Evolutionary conservation across 345 rosid genomes (phyloP), one percentile per base, ranked within the genome.

Genomic region (Noccaea caerulescens): DNA sequence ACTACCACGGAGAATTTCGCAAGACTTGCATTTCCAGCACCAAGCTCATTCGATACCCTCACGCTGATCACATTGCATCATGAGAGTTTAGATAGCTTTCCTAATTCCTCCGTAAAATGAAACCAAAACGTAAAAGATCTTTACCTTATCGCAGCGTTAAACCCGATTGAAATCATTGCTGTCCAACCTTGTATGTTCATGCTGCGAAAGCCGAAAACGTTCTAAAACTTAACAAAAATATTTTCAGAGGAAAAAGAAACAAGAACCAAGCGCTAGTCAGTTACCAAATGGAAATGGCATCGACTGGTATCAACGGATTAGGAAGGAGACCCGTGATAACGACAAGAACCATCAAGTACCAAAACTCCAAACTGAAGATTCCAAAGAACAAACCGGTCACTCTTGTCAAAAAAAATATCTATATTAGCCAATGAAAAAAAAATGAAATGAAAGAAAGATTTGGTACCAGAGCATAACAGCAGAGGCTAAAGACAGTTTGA

Each of bases 111-210:
- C 8, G 49, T 58, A 56, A 39, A 14, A 36, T 8, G 46, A 25
- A 45, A 54, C 14, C 36, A 44, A n/a, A 8, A 37, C 13, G 10
- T 16, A 55, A 27, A 62, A 34, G 30, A 52, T 77, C 18, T 46
- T 53, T 66, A 90, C 98, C 97, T 93, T 68, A 93, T 83, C 0
- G 97, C 97, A 7, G 98, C 97, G 58, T 90, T 90, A 84, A 93
- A 93, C 10, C 97, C 98, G 10, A 90, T 36, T 4, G 98, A 90
- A 53, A 93, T 90, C 98, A 93, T 93, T 2, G 93, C 85, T 44
- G 86, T 86, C 96, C 97, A 90, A 64, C 97, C 97, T 69, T 88
- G 79, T 50, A 88, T 82, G 76, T 88, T 93, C 98, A 93, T 88
- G 79, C n/a, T n/a, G 89, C 76, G 60, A 56, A 72, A 30, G 10